Percentiles rank a stretch among this genome's conserved stretches.
Evolutionary conservation across 106 monocot species (phyloP).

Genomic region (Xerophyta viscosa): DNA sequence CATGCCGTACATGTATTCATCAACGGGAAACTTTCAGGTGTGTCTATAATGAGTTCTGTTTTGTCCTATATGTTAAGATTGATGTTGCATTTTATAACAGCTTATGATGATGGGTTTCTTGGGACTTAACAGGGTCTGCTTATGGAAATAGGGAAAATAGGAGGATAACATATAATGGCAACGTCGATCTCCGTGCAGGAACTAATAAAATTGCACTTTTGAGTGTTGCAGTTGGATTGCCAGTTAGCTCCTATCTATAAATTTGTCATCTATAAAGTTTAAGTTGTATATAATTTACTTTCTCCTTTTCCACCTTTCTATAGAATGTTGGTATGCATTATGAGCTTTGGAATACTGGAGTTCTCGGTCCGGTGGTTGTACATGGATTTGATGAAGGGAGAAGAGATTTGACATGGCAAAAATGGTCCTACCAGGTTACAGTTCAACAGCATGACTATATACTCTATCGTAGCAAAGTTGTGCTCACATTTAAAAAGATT

Average conservation of each 20-base stretch:
- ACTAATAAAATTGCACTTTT: conserved; percentile 79
- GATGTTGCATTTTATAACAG: neutral
- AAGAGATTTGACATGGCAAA: conserved; percentile 89
- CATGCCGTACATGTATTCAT: conserved; percentile 92
- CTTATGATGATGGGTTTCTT: neutral
- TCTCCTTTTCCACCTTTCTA: neutral
- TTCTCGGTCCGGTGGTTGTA: conserved; percentile 76
- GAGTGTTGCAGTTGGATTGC: conserved; percentile 91
- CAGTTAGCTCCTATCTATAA: conserved; percentile 32
- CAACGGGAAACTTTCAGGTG: conserved; percentile 80
- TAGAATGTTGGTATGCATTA: conserved; percentile 91
- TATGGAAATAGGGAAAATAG: conserved; percentile 73
- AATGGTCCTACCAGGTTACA: conserved; percentile 96
- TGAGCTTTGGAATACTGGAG: conserved; percentile 93
- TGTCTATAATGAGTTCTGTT: neutral
- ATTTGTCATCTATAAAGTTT: neutral
- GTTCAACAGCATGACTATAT: neutral
- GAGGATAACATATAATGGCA: conserved; percentile 54
- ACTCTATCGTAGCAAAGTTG: too few relatives aligned
- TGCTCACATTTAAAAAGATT: too few relatives aligned
- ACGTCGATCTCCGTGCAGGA: conserved; percentile 78
- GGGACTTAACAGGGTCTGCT: conserved; percentile 59
- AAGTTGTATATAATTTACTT: neutral
- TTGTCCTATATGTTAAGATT: neutral
- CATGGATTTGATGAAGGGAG: conserved; percentile 77